Base-by-base conservation (phyloP, 169 alveolate species). In the Cryptosporidium ubiquitum region DNA sequence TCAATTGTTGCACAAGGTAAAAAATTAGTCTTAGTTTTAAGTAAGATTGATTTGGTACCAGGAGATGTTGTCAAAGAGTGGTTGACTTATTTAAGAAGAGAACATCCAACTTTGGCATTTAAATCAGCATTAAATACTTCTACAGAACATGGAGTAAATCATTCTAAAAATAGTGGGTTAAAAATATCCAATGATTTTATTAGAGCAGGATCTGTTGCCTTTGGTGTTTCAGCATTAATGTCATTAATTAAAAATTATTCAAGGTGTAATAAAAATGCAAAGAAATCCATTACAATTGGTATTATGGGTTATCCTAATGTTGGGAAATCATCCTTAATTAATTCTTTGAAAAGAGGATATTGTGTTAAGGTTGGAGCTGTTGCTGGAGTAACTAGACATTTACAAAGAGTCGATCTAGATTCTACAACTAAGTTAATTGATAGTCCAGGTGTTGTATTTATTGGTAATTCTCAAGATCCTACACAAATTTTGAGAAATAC, bases 261-360 rank as follows among this genome's bases (percentile, higher is more conserved):
- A 31, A 94, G 97, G 85, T 84, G 73, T 49, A 93, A 91, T 49
- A 94, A 95, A 16, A 92, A 93, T n/a, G 68, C 92, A 29, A 96
- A 95, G 92, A 91, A 91, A 39, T 86, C 94, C 31, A 95, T 96
- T 61, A 92, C 95, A 18, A 97, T 97, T 16, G 98, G 99, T 23
- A 97, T 97, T 16, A 95, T 96, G 84, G 99, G 99, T 1, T 95
- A 94, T 70, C 99, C 99, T 12, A 97, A 97, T 89, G 98, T 96
- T 52, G 99, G 99, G 3, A 97, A 97, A 92, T 93, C 97, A 73
- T 94, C 97, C 12, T 85, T 97, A 47, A 96, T 97, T 69, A 97
- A 97, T 84, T 94, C 97, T 37, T 84, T 97, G 42, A 96, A 95
- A 79, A 93, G 98, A 70, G 84, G 95, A 14, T 95, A 96, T 91